Evolutionary conservation across 805 yeast genomes (phyloP).

Genomic region (Candida sithepensis): DNA sequence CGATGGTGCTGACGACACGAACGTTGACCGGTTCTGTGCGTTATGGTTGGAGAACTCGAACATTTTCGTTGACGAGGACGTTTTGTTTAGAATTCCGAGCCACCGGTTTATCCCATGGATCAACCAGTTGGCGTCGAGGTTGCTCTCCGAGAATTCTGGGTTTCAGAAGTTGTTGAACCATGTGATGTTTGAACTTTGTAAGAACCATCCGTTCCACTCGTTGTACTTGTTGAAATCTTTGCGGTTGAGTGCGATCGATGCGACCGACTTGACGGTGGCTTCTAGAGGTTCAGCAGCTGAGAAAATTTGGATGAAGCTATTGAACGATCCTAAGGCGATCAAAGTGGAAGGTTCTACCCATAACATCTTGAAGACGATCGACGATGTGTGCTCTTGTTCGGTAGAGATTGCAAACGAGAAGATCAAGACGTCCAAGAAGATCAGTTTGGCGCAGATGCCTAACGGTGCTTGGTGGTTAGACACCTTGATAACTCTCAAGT

Average conservation of each 20-base stretch:
- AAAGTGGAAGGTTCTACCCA: constrained; percentile 4
- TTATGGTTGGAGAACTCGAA: constrained; percentile 66
- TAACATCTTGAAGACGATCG: constrained; percentile 40
- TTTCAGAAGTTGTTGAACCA: constrained; percentile 55
- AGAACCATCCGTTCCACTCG: constrained; percentile 68
- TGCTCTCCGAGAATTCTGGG: constrained; percentile 41
- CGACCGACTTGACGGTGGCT: constrained; percentile 35
- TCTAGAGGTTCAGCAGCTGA: constrained; percentile 53
- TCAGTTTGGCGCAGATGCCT: constrained; percentile 34
- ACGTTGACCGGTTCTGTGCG: constrained; percentile 73
- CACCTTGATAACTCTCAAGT: constrained; percentile 35
- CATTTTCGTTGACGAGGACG: constrained; percentile 30
- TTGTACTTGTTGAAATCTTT: constrained; percentile 61
- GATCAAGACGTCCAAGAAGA: constrained; percentile 29
- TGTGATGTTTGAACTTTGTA: constrained; percentile 35
- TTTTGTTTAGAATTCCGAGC: constrained; percentile 46
- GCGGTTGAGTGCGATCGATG: constrained; percentile 31
- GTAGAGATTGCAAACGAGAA: constrained; percentile 49
- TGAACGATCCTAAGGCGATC: constrained; percentile 3
- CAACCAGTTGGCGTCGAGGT: constrained; percentile 73
- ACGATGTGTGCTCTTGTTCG: constrained; percentile 46
- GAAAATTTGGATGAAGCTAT: constrained; percentile 41
- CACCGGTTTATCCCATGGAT: constrained; percentile 74
- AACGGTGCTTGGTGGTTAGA: constrained; percentile 58
- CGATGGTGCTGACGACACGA: constrained; percentile 43